Evolutionary conservation across 345 rosid species (phyloP).

Genomic region (Brassica incana): DNA sequence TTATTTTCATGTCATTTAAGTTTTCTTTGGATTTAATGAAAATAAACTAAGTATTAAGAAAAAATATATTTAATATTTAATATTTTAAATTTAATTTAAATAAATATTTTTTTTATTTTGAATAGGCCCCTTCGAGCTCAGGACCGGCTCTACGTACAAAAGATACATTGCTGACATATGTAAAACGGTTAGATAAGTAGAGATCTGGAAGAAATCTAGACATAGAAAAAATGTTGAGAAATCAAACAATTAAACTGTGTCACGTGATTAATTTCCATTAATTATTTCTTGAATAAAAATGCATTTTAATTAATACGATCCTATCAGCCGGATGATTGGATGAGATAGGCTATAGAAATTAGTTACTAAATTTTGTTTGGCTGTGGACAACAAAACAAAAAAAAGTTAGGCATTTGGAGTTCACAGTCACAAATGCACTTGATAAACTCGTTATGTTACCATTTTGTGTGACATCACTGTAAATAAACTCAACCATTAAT

Average conservation of each 20-base stretch:
- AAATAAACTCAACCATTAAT: constrained; percentile 5
- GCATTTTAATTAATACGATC: background rate
- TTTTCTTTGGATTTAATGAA: too few species aligned
- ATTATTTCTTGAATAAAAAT: background rate
- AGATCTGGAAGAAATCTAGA: background rate
- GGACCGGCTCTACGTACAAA: background rate
- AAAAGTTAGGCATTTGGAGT: constrained; percentile 14
- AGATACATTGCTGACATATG: background rate
- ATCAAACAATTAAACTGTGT: background rate
- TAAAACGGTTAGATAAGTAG: background rate
- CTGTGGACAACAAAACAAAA: background rate
- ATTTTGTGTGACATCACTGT: background rate
- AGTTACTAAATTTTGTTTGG: background rate
- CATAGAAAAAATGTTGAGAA: background rate
- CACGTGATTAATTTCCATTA: background rate
- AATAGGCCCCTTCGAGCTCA: too few species aligned
- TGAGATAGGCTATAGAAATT: background rate
- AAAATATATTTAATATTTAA: too few species aligned
- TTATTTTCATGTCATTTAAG: too few species aligned
- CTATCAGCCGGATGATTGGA: background rate
- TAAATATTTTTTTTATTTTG: too few species aligned
- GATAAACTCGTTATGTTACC: constrained; percentile 2
- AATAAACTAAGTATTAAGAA: too few species aligned
- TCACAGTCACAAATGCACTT: background rate
- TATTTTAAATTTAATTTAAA: too few species aligned